Base-by-base conservation (phyloP, 441 rosid genomes). In the Jatropha podagrica region DNA sequence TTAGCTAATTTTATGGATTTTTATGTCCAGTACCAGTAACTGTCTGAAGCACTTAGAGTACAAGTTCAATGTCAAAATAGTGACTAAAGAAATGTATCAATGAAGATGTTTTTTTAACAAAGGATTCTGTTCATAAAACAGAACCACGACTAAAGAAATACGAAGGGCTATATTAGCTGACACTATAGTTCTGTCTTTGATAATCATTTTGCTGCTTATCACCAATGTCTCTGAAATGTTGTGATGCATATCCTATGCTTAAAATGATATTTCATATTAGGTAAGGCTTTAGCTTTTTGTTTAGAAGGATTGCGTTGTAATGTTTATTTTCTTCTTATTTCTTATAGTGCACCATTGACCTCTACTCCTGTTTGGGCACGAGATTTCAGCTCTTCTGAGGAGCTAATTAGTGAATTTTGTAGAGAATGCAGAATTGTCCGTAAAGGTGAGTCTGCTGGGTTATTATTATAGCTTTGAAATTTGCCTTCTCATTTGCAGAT, bases 371-470 rank as follows among this genome's bases (percentile, higher is more conserved):
- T 94, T 48, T 96, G 99, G 99, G 96, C 91, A 40, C 90, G 94
- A 32, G 91, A 89, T 49, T 94, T 92, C 72, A 88, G 68, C 74
- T 92, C 98, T 76, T 83, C 97, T 4, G 96, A 94, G 83, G 98
- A 96, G 82, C 82, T 96, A 75, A 88, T 96, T 32, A 90, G 93
- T 40, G 98, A 96, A 78, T 96, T 96, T 81, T 90, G 95, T 80
- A 89, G 99, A 86, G 98, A 96, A 81, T 96, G 98, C 83, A 87
- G 99, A 86, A 87, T 96, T 77, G 99, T 96, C 81, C 98, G 95
- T n/a, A 94, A 94, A 88, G 99, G 99, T 91, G 49, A 82, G 61
- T 79, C 65, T 79, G 75, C 73, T 59, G 60, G 46, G 17, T 55
- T 77, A 54, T 59, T 41, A 71, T 52, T 80, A 26, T n/a, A 55